Evolutionary conservation across 2,329 filamentous ascomycete genomes (phyloP).

Genomic region (Hawksworthiomyces lignivorus): DNA sequence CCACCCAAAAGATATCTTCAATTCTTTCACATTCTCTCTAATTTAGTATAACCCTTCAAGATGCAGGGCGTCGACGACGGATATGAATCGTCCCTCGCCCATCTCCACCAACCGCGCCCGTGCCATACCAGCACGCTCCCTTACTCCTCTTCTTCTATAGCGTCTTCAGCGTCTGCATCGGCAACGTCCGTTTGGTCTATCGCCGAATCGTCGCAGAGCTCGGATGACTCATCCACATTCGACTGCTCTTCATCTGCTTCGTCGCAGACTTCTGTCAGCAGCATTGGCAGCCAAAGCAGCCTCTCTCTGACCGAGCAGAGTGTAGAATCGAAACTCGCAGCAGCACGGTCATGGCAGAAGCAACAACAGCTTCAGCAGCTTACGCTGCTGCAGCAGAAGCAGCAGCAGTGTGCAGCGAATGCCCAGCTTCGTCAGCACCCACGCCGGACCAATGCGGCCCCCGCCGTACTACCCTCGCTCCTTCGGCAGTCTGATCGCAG

Average conservation of each 20-base stretch:
- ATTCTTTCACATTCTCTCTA: not conserved
- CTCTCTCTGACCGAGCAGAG: slow-evolving; percentile 6
- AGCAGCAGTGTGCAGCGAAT: not conserved
- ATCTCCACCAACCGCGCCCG: slow-evolving; percentile 23
- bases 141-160: slow-evolving; percentile 59
- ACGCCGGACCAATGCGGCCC: slow-evolving; percentile 48
- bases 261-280: slow-evolving; percentile 14
- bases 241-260: slow-evolving; percentile 16
- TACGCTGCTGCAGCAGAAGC: slow-evolving; percentile 5
- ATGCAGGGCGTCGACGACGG: slow-evolving; percentile 50
- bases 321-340: slow-evolving; percentile 6
- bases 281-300: slow-evolving; percentile 6
- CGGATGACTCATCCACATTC: slow-evolving; percentile 9
- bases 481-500: slow-evolving; percentile 87
- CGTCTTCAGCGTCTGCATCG: slow-evolving; percentile 69
- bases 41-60: slow-evolving; percentile 34
- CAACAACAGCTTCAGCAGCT: slow-evolving; percentile 1
- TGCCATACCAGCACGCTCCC: slow-evolving; percentile 40
- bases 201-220: slow-evolving; percentile 23
- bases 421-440: slow-evolving; percentile 58
- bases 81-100: slow-evolving; percentile 45
- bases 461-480: slow-evolving; percentile 62
- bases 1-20: slow-evolving; percentile 4
- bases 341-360: slow-evolving; percentile 9
- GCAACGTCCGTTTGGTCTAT: slow-evolving; percentile 73